Evolutionary conservation across 2,329 filamentous ascomycete genomes (phyloP).

Genomic region (Penicillium sp.): DNA sequence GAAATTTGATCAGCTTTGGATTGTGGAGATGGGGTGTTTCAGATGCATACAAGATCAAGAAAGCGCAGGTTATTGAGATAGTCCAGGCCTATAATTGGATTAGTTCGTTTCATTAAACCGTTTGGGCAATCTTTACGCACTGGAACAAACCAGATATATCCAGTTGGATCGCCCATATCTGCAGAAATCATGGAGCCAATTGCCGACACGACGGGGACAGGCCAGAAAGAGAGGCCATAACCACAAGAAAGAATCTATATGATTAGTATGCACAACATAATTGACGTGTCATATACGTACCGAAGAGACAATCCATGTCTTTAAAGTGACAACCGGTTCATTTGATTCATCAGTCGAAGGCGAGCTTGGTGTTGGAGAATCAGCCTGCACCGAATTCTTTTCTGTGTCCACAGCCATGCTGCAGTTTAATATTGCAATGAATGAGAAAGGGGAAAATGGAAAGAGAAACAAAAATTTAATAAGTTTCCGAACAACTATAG

Average conservation of each 20-base stretch:
- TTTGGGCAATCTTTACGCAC: constrained; percentile 1
- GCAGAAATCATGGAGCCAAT: constrained; percentile 27
- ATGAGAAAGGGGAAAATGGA: background rate
- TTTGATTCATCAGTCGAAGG: constrained; percentile 2
- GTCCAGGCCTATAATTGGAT: constrained; percentile 26
- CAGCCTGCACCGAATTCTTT: constrained; percentile 1
- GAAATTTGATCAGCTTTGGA: background rate
- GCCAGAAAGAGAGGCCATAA: constrained; percentile 37
- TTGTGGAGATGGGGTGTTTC: background rate
- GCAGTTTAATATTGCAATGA: background rate
- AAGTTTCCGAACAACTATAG: background rate
- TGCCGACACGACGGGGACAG: constrained; percentile 29
- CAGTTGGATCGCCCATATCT: constrained; percentile 28
- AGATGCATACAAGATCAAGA: constrained; percentile 37
- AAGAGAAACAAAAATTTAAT: background rate
- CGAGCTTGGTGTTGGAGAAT: constrained; percentile 1
- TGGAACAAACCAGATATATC: constrained; percentile 33
- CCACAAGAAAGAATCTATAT: constrained; percentile 31
- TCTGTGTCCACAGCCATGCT: constrained; percentile 10
- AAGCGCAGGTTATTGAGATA: constrained; percentile 44
- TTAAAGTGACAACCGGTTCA: constrained; percentile 23
- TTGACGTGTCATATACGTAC: constrained; percentile 10
- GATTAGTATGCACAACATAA: background rate
- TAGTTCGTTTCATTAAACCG: background rate
- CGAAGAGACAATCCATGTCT: constrained; percentile 27